These are phyloP conservation scores for Boletus rufocinnamomeus DNA, from an alignment of 768 basidiomycete genomes.

Conservation along the genomic window DNA sequence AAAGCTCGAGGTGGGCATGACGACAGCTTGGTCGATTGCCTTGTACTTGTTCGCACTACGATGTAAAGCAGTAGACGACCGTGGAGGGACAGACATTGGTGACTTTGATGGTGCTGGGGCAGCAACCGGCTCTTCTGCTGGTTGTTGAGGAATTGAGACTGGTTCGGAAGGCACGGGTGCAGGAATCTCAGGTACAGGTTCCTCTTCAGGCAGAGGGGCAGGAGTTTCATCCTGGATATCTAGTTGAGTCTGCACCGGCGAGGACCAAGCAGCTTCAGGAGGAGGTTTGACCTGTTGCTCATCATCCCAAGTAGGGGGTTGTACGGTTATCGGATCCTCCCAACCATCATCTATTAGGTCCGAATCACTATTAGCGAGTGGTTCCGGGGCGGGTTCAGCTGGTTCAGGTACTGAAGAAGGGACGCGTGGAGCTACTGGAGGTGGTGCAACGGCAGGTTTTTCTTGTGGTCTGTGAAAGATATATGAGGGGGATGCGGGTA, in stretches of 20 bases:
- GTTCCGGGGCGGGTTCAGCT: slow-evolving; percentile 28
- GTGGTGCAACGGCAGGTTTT: slow-evolving; percentile 51
- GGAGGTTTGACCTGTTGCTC: slow-evolving; percentile 49
- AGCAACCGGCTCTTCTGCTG: slow-evolving; percentile 30
- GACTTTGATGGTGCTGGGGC: slow-evolving; percentile 39
- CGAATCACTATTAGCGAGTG: slow-evolving; percentile 34
- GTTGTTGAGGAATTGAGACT: slow-evolving; percentile 16
- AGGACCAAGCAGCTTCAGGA: slow-evolving; percentile 34
- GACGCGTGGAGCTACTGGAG: slow-evolving; percentile 23
- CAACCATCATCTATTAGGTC: slow-evolving; percentile 47
- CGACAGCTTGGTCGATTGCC: slow-evolving; percentile 74
- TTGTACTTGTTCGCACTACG: slow-evolving; percentile 67
- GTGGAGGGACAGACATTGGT: slow-evolving; percentile 50
- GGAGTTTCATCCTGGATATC: slow-evolving; percentile 25
- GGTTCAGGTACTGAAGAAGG: slow-evolving; percentile 28
- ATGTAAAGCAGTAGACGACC: slow-evolving; percentile 55
- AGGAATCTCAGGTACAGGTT: slow-evolving; percentile 30
- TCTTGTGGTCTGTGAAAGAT: slow-evolving; percentile 56
- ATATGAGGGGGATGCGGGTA: not conserved
- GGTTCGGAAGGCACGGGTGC: slow-evolving; percentile 24
- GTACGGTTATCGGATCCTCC: slow-evolving; percentile 75
- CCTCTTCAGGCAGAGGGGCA: slow-evolving; percentile 31
- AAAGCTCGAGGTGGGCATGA: slow-evolving; percentile 71
- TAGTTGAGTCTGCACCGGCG: slow-evolving; percentile 33
- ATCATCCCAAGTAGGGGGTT: slow-evolving; percentile 72